Base-by-base conservation (phyloP, 352 stramenopile species). In the Phytophthora pseudosyringae region DNA sequence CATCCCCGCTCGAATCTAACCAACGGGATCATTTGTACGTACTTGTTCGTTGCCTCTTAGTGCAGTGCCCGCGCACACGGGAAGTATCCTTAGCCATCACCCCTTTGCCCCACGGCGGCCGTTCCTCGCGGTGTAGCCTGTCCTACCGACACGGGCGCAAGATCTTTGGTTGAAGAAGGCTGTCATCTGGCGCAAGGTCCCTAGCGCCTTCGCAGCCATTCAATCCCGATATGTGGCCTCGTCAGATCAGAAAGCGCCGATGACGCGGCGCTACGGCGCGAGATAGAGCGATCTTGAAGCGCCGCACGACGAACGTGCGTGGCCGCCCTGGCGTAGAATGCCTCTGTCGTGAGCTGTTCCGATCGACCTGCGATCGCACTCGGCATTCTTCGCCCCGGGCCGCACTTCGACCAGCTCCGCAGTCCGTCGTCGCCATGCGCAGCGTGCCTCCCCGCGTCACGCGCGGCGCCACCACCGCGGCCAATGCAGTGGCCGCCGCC, bases 231-330 rank as follows among this genome's bases (percentile, higher is more conserved):
- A 51, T 36, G 59, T 68, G 35, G 54, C 18, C 13, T 52, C 16
- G 12, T 43, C 21, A 41, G 33, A 67, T 61, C 58, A 60, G 56
- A 64, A 54, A 48, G 25, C 33, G 31, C 56, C 41, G 52, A 46
- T 68, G 60, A 68, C 60, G 60, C 39, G 26, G 28, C 28, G 35
- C n/a, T 35, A 7, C 18, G 15, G 33, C 32, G 32, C 21, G 32
- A 55, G 12, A 56, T 50, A 56, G 56, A 57, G 59, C 33, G 50
- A 62, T 62, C 60, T 64, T 69, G 60, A 69, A 69, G 13, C 11
- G 60, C 43, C 52, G 60, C 31, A 43, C 25, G 29, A 51, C 46
- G 44, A 47, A 56, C 44, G 35, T 21, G 21, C 21, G 21, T 21
- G 21, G 21, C 21, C 21, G 21, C 21, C 1, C 21, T 21, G 21